Conservation (phyloP, 495 filamentous ascomycete species). For the Aspergillus kassunensis region DNA sequence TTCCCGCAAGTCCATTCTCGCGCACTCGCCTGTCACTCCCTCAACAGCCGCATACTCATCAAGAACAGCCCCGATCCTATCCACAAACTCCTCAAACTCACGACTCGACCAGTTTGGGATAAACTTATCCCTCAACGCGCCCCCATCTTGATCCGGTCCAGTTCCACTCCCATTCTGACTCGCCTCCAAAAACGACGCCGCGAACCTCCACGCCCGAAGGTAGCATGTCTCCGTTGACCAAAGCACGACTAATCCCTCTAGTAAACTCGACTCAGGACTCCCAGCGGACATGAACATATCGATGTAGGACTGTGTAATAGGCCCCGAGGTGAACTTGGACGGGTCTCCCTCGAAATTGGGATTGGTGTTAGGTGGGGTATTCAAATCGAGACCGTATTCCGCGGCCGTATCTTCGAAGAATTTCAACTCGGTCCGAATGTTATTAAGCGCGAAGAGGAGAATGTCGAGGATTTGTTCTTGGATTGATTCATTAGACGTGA, state of each 20-base stretch:
- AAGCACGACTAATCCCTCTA: conserved; percentile 66
- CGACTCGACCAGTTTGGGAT: conserved; percentile 63
- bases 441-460: conserved; percentile 60
- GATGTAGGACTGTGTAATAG: conserved; percentile 47
- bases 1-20: conserved; percentile 25
- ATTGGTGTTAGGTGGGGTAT: no score
- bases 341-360: conserved; percentile 1
- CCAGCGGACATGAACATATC: conserved; percentile 53
- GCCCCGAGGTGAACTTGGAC: conserved; percentile 35
- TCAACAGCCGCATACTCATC: conserved; percentile 44
- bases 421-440: conserved; percentile 61
- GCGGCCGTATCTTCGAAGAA: conserved; percentile 64
- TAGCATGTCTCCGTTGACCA: conserved; percentile 72
- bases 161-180: conserved; percentile 24
- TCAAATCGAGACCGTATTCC: conserved; percentile 57
- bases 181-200: conserved; percentile 32
- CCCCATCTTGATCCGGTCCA: conserved; percentile 53
- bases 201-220: conserved; percentile 56
- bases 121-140: conserved; percentile 56
- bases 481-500: no score
- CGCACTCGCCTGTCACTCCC: conserved; percentile 35
- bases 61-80: conserved; percentile 34
- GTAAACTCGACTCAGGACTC: conserved; percentile 39
- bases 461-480: conserved; percentile 51
- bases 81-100: conserved; percentile 57